Base-by-base conservation (phyloP, 441 rosid genomes). In the Erysimum pusillum region DNA sequence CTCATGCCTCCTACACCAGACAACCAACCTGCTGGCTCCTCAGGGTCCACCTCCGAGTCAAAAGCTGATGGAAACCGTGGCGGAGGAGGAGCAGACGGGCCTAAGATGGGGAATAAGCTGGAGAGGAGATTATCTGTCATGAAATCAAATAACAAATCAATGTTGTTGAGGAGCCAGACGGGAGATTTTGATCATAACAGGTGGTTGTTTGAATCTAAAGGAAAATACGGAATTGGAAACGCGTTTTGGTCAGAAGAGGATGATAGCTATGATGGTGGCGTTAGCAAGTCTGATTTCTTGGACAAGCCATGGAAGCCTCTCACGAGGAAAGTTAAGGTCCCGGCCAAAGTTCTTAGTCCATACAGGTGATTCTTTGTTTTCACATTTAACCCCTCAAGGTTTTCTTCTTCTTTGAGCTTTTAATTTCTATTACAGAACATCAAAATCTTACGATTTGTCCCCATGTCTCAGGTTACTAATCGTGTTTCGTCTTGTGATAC, bases 241-340 rank as follows among this genome's bases (percentile, higher is more conserved):
- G 98, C 98, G n/a, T 90, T 75, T 65, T 94, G 97, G 97, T 71
- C 92, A 0, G 86, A 86, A 9, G 87, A 87, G 0, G 86, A 80
- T 2, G 78, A 77, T 25, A 72, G 59, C 6, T 76, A 73, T 39
- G 90, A 85, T 2, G 80, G 76, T 10, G 90, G 87, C 6, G 85
- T 94, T n/a, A 87, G 83, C 48, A 88, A 85, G 95, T 81, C 86
- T 0, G 97, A 94, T 80, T 92, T 92, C 45, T 71, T 94, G 88
- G 98, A 94, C 81, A 94, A 92, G 68, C 97, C 97, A 9, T 92
- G 97, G 98, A 94, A 94, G 65, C 97, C 97, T 13, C 87, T 94
- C 45, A 89, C 97, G 0, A 81, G 97, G 74, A 94, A 94, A 81
- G 63, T 92, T 61, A 71, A 79, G 35, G 63, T 94, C 71, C 88